These are phyloP conservation scores for Vitis rupestris DNA, from an alignment of 164 flowering plant species.

Conservation along the genomic window DNA sequence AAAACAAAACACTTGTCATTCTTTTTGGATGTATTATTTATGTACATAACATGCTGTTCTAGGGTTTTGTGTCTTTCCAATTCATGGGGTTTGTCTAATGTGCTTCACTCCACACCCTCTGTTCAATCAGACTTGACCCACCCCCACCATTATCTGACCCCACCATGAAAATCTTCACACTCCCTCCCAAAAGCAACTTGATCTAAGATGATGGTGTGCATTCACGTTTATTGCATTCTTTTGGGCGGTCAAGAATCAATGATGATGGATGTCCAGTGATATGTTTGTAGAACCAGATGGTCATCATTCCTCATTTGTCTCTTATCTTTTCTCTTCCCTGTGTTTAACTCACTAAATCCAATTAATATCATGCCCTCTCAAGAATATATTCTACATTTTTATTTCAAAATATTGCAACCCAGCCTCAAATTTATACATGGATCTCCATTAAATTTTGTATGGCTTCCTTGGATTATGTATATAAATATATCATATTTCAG, in stretches of 20 bases:
- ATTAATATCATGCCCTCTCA: too few species aligned
- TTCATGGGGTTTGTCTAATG: neutral
- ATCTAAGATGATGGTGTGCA: conserved; percentile 23
- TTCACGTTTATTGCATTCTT: conserved; percentile 35
- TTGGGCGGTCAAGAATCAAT: conserved; percentile 26
- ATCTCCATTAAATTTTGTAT: too few species aligned
- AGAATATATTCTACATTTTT: neutral
- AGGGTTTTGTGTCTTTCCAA: conserved; percentile 1
- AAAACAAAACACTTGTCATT: neutral
- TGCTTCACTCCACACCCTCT: conserved; percentile 4
- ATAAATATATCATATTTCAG: neutral
- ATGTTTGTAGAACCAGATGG: conserved; percentile 19
- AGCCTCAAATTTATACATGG: too few species aligned
- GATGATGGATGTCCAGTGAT: conserved; percentile 27
- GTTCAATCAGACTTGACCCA: neutral
- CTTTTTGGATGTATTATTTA: neutral
- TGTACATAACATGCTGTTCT: too few species aligned
- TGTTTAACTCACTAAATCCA: neutral
- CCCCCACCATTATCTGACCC: conserved; percentile 13
- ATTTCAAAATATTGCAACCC: neutral
- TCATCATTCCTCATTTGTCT: conserved; percentile 27
- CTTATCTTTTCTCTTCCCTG: neutral
- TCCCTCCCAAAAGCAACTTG: conserved; percentile 12
- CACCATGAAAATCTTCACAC: conserved; percentile 9
- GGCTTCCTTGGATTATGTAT: too few species aligned